Conservation (phyloP, 2,329 filamentous ascomycete genomes). For the Sclerotinia trifoliorum region DNA sequence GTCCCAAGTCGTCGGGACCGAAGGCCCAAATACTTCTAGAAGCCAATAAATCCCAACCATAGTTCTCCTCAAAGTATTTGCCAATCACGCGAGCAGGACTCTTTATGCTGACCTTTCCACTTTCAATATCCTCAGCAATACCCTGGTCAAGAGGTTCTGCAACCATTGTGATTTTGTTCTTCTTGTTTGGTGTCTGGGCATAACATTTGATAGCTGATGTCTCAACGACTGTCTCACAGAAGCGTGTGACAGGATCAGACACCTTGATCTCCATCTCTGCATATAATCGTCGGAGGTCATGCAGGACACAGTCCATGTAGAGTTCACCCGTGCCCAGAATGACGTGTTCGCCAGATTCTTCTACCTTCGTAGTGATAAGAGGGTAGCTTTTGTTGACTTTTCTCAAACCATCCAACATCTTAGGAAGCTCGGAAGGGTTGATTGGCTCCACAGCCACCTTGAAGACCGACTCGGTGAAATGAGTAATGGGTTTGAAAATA, state of each 20-base stretch:
- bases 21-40: slow-evolving; percentile 98
- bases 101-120: slow-evolving; percentile 83
- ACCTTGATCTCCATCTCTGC: slow-evolving; percentile 99
- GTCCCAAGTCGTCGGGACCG: slow-evolving; percentile 89
- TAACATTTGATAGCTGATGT: slow-evolving; percentile 98
- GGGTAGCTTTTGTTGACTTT: slow-evolving; percentile 99
- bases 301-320: slow-evolving; percentile 99
- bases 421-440: slow-evolving; percentile 94
- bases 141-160: slow-evolving; percentile 94
- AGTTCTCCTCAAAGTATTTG: slow-evolving; percentile 95
- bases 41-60: slow-evolving; percentile 94
- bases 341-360: slow-evolving; percentile 96
- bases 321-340: slow-evolving; percentile 92
- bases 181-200: slow-evolving; percentile 96
- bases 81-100: slow-evolving; percentile 91
- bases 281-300: slow-evolving; percentile 89
- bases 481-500: slow-evolving; percentile 88
- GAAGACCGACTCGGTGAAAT: slow-evolving; percentile 96
- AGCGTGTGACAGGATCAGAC: slow-evolving; percentile 93
- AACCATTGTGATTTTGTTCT: slow-evolving; percentile 99
- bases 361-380: slow-evolving; percentile 92
- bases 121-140: slow-evolving; percentile 92
- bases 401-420: slow-evolving; percentile 95
- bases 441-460: slow-evolving; percentile 98
- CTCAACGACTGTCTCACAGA: slow-evolving; percentile 97